phyloP scores from a whole-genome alignment of 2,329 filamentous ascomycete species.

The Arthrobotrys musiformis region DNA sequence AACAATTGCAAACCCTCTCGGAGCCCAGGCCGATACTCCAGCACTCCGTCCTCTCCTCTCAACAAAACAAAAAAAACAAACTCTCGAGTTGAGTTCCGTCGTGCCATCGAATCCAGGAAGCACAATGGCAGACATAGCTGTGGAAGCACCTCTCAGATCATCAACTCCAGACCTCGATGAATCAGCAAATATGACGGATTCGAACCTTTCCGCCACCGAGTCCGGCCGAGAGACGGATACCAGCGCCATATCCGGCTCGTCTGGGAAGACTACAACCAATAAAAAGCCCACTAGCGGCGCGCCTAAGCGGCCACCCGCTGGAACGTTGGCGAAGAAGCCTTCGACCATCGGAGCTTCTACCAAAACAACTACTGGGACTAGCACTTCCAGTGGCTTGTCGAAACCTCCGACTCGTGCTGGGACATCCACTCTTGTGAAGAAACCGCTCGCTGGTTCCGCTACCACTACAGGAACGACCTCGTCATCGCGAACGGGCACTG shows the following conservation, averaged over 20 bases:
- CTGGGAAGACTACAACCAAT: slow-evolving; percentile 40
- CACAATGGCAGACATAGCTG: slow-evolving; percentile 39
- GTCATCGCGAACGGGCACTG: slow-evolving; percentile 30
- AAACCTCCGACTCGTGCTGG: slow-evolving; percentile 46
- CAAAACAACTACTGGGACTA: slow-evolving; percentile 14
- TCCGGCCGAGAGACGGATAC: slow-evolving; percentile 45
- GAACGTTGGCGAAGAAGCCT: slow-evolving; percentile 52
- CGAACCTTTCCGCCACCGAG: slow-evolving; percentile 45
- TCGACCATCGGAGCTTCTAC: slow-evolving; percentile 37
- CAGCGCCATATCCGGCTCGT: slow-evolving; percentile 44
- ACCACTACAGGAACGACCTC: slow-evolving; percentile 7
- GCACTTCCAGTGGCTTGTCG: slow-evolving; percentile 27
- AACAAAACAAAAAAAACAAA: not conserved
- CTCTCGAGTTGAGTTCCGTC: not conserved
- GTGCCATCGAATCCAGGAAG: not conserved
- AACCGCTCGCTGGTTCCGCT: slow-evolving; percentile 19
- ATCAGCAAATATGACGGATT: slow-evolving; percentile 22
- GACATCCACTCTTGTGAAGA: slow-evolving; percentile 16
- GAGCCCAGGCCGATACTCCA: not conserved
- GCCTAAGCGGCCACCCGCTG: slow-evolving; percentile 50
- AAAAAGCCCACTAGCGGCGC: slow-evolving; percentile 40
- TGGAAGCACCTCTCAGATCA: slow-evolving; percentile 43
- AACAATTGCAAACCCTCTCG: not conserved
- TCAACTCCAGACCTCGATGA: slow-evolving; percentile 51
- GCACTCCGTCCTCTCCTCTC: not conserved